A percentile compares a stretch with the other conserved stretches of the same genome.
Conservation (phyloP, 305 asterid species). For the Fraxinus xanthoxyloides region DNA sequence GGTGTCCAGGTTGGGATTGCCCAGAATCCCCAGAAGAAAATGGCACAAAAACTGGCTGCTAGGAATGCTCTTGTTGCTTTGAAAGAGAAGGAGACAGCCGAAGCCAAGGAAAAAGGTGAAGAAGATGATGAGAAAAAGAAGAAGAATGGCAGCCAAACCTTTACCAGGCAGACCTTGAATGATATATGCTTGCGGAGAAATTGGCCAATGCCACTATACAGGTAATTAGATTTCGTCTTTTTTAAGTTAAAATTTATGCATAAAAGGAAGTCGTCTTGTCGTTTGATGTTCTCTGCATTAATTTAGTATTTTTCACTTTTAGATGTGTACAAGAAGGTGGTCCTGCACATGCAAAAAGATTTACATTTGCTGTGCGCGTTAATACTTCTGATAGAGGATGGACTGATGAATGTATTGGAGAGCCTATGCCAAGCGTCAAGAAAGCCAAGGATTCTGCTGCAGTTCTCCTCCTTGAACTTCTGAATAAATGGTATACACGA, state of each 20-base stretch:
- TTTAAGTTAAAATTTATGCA: not conserved
- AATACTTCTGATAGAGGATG: conserved; percentile 85
- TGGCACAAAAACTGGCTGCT: conserved; percentile 97
- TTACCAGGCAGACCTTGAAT: conserved; percentile 91
- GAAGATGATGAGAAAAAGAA: conserved; percentile 56
- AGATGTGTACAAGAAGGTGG: conserved; percentile 93
- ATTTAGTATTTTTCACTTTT: conserved; percentile 3
- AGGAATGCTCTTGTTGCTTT: conserved; percentile 86
- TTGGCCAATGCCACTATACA: conserved; percentile 97
- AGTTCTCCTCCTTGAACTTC: conserved; percentile 73
- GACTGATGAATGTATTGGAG: conserved; percentile 96
- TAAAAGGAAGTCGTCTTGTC: not conserved
- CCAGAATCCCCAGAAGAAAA: conserved; percentile 90
- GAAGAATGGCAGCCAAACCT: conserved; percentile 73
- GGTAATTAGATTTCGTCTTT: conserved; percentile 36
- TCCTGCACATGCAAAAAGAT: conserved; percentile 96
- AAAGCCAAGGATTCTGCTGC: conserved; percentile 98
- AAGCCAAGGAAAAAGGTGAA: conserved; percentile 51
- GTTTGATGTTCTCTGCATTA: not conserved
- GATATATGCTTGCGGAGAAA: conserved; percentile 91
- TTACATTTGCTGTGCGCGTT: conserved; percentile 84
- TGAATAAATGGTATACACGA: conserved; percentile 65
- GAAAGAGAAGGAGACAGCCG: conserved; percentile 75
- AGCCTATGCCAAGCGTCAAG: conserved; percentile 98
- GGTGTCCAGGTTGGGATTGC: conserved; percentile 90